phyloP scores from a whole-genome alignment of 1,284 basidiomycete species.

The Rhodotorula sp. region DNA sequence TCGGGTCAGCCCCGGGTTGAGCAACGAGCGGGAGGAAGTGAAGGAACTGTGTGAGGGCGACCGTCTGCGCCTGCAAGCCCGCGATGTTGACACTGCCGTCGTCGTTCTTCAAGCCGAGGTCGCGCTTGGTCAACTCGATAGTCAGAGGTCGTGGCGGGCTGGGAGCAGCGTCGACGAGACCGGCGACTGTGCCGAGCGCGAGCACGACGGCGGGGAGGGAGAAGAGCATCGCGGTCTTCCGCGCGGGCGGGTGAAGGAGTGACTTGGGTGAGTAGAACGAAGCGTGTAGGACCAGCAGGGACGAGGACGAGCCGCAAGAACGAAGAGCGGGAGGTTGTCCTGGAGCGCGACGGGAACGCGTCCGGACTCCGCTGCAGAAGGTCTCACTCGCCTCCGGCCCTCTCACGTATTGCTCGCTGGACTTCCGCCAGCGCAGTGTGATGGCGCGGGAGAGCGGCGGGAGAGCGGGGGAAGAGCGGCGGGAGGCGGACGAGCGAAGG shows the following conservation, averaged over 20 bases:
- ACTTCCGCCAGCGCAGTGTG: too few species aligned
- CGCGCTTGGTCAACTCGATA: constrained; percentile 13
- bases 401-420: too few species aligned
- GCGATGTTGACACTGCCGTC: constrained; percentile 20
- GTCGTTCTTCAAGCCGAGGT: constrained; percentile 9
- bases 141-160: neutral
- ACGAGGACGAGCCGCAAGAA: neutral
- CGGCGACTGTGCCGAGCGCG: neutral
- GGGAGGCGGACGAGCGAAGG: too few species aligned
- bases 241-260: neutral
- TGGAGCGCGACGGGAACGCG: too few species aligned
- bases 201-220: neutral
- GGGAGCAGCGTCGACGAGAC: neutral
- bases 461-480: too few species aligned
- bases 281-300: neutral
- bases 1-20: neutral
- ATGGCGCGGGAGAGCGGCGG: too few species aligned
- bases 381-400: too few species aligned
- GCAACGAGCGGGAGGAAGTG: too few species aligned
- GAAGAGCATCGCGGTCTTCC: constrained; percentile 3
- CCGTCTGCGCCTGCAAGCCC: constrained; percentile 4
- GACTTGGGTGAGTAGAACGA: constrained; percentile 11
- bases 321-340: neutral
- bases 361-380: too few species aligned
- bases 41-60: constrained; percentile 3